These are phyloP conservation scores for Parathielavia hyrcaniae DNA, from an alignment of 495 filamentous ascomycete species.

Conservation along the genomic window DNA sequence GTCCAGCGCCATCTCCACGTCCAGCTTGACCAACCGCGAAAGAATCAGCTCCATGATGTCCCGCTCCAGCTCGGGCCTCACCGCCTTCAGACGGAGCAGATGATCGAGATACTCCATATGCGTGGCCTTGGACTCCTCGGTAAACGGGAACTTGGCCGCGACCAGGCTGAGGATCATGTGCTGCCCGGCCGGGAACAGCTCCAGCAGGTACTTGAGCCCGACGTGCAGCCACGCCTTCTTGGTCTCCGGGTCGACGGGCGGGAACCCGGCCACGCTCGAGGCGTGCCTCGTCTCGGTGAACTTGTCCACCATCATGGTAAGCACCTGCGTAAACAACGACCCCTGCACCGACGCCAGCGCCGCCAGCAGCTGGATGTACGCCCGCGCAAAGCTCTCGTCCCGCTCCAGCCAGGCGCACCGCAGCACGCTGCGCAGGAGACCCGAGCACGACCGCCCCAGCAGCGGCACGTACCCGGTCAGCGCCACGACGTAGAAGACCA, in stretches of 20 bases:
- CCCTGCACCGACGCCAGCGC: constrained; percentile 75
- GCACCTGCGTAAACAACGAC: constrained; percentile 46
- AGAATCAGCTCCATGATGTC: constrained; percentile 80
- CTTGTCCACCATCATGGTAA: constrained; percentile 73
- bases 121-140: constrained; percentile 61
- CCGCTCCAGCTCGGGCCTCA: constrained; percentile 71
- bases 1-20: constrained; percentile 89
- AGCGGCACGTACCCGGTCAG: constrained; percentile 66
- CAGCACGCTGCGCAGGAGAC: constrained; percentile 66
- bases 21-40: constrained; percentile 75
- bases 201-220: constrained; percentile 66
- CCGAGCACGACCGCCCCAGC: constrained; percentile 64
- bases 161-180: constrained; percentile 60
- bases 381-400: constrained; percentile 69
- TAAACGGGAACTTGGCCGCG: constrained; percentile 62
- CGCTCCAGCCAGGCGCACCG: constrained; percentile 77
- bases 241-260: constrained; percentile 50
- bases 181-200: constrained; percentile 67
- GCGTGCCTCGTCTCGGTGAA: constrained; percentile 51
- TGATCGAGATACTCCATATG: constrained; percentile 77
- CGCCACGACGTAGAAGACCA: constrained; percentile 70
- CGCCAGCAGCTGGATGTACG: constrained; percentile 74
- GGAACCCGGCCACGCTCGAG: constrained; percentile 55
- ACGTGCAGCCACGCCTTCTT: constrained; percentile 66
- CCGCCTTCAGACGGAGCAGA: constrained; percentile 63